Base-by-base conservation (phyloP, 1,139 yeast genomes). In the Yueomyces sp. region DNA sequence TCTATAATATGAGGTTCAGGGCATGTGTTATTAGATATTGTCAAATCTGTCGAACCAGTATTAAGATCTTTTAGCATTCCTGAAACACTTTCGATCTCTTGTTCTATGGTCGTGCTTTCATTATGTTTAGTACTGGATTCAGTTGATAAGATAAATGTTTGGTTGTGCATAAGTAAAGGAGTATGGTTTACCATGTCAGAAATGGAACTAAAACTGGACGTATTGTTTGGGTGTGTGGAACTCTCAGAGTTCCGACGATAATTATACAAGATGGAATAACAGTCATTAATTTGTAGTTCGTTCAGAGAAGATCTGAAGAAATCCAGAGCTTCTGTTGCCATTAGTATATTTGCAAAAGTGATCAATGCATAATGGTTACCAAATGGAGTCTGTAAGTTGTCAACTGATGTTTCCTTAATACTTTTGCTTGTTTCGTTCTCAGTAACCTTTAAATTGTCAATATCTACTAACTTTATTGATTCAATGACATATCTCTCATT, bases 281-380 rank as follows among this genome's bases (percentile, higher is more conserved):
- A 81, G 72, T 56, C 79, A 72, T 43, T 76, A 68, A 45, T 65
- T 58, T 39, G 71, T 62, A 69, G 79, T 71, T 44, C 67, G 64
- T 34, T 71, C 55, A 47, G 66, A 59, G 60, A 73, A 56, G 63
- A 68, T 57, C 68, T 77, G 57, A 66, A 73, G 69, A 70, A 73
- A 55, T 81, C 84, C 39, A 83, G 81, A 27, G 89, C 85, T 51
- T 81, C 83, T 47, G 84, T 75, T 4, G 96, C 95, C 56, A 82
- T 76, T n/a, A 84, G 73, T 49, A 87, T 81, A 54, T 79, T 80
- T 43, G 83, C 75, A 56, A 84, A 87, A 55, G 85, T 86, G 42
- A 84, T 76, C 57, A 87, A 82, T 2, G 85, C 91, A 57, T 86
- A 86, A 47, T 81, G 75, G 33, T 50, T 41, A 30, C 48, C 49